phyloP scores from a whole-genome alignment of 2,329 filamentous ascomycete genomes.

The Xylariomycetidae sp. region DNA sequence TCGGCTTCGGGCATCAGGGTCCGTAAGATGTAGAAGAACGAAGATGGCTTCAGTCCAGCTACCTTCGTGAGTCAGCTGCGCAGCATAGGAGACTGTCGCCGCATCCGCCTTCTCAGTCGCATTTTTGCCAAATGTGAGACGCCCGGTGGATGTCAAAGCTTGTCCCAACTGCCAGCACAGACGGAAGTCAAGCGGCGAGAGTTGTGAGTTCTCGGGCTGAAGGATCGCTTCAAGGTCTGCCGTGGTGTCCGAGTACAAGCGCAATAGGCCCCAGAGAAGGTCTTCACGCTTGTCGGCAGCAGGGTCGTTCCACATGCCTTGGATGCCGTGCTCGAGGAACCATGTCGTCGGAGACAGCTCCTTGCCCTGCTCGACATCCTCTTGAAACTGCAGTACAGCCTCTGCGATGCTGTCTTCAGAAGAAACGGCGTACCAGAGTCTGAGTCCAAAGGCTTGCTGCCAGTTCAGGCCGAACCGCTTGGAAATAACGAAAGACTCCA shows the following conservation, averaged over 20 bases:
- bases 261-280: slow-evolving; percentile 79
- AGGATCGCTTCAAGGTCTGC: slow-evolving; percentile 63
- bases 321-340: slow-evolving; percentile 56
- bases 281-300: slow-evolving; percentile 60
- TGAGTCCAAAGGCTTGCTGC: slow-evolving; percentile 87
- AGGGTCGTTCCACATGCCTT: slow-evolving; percentile 55
- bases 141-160: slow-evolving; percentile 48
- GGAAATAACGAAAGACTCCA: slow-evolving; percentile 74
- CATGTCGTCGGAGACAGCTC: slow-evolving; percentile 70
- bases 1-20: slow-evolving; percentile 54
- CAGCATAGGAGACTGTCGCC: slow-evolving; percentile 58
- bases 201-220: slow-evolving; percentile 68
- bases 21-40: slow-evolving; percentile 70
- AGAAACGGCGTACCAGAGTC: slow-evolving; percentile 79
- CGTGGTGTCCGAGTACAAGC: slow-evolving; percentile 62
- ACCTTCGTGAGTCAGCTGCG: slow-evolving; percentile 56
- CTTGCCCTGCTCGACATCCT: slow-evolving; percentile 64
- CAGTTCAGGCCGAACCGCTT: slow-evolving; percentile 82
- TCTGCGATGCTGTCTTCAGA: slow-evolving; percentile 62
- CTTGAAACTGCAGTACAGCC: slow-evolving; percentile 67
- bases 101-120: slow-evolving; percentile 58
- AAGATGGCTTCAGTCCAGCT: slow-evolving; percentile 69
- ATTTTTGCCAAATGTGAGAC: slow-evolving; percentile 46
- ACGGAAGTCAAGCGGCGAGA: slow-evolving; percentile 68
- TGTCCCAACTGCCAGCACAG: slow-evolving; percentile 82